Evolutionary conservation across 169 alveolate species (phyloP).

Genomic region (Plasmodium blacklocki): DNA sequence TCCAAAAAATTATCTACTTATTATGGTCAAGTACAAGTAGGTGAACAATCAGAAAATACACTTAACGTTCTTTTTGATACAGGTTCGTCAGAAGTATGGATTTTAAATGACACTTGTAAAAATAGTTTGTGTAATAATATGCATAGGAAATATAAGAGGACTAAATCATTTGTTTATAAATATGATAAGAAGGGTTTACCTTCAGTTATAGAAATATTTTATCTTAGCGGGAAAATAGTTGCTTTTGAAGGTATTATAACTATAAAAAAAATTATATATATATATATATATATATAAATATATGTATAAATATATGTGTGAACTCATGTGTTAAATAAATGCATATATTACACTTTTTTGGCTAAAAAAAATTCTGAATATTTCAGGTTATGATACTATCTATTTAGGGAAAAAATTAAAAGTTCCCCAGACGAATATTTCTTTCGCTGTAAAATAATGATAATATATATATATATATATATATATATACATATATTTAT

Average conservation of each 20-base stretch:
- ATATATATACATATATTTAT: background rate
- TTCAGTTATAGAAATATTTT: slow-evolving; percentile 34
- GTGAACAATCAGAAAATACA: slow-evolving; percentile 71
- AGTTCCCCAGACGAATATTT: slow-evolving; percentile 64
- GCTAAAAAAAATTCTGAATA: background rate
- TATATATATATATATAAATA: too few species aligned
- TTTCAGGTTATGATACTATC: slow-evolving; percentile 70
- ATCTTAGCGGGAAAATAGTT: slow-evolving; percentile 59
- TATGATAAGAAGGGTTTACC: slow-evolving; percentile 65
- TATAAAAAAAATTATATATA: too few species aligned
- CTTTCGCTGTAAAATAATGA: slow-evolving; percentile 57
- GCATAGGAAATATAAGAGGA: slow-evolving; percentile 60
- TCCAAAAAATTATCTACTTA: slow-evolving; percentile 55
- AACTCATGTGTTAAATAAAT: too few species aligned
- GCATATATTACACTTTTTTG: too few species aligned
- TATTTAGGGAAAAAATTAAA: slow-evolving; percentile 24
- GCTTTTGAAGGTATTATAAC: slow-evolving; percentile 63
- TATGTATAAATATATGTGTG: too few species aligned
- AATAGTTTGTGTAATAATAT: slow-evolving; percentile 11
- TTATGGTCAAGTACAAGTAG: slow-evolving; percentile 69
- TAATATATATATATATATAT: background rate
- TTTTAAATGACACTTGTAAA: slow-evolving; percentile 79
- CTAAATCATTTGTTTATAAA: slow-evolving; percentile 51
- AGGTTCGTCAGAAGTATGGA: slow-evolving; percentile 87
- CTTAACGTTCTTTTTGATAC: slow-evolving; percentile 86